Evolutionary conservation across 257 asterid genomes (phyloP).

Genomic region (Voacanga thouarsii): DNA sequence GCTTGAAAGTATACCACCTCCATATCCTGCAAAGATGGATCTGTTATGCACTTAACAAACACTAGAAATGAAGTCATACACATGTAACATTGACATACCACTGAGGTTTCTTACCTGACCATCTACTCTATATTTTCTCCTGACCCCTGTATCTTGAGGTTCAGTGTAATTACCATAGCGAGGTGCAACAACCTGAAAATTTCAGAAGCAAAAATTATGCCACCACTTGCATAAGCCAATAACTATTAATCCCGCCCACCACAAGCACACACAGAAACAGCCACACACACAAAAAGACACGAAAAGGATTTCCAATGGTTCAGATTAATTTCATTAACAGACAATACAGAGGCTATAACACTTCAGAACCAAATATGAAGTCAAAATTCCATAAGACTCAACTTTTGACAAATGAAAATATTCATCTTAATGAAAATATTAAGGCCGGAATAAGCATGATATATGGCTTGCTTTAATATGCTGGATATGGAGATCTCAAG

Average conservation of each 20-base stretch:
- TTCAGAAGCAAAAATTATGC: slow-evolving; percentile 12
- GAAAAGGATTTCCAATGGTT: neutral
- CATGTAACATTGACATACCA: slow-evolving; percentile 7
- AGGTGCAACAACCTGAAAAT: slow-evolving; percentile 76
- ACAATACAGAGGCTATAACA: too few relatives aligned
- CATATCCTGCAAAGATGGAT: slow-evolving; percentile 57
- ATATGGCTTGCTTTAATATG: neutral
- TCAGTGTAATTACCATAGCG: slow-evolving; percentile 73
- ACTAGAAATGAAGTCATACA: slow-evolving; percentile 21
- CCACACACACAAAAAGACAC: slow-evolving; percentile 10
- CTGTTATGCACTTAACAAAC: slow-evolving; percentile 1
- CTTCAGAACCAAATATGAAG: neutral
- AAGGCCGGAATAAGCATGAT: neutral
- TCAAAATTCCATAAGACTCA: neutral
- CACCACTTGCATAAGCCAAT: neutral
- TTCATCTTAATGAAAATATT: neutral
- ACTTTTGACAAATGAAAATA: neutral
- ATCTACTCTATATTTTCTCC: slow-evolving; percentile 68
- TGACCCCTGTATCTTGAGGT: slow-evolving; percentile 68
- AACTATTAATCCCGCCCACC: neutral
- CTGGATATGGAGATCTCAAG: neutral
- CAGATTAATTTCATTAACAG: neutral
- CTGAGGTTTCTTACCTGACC: slow-evolving; percentile 63
- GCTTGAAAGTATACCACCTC: slow-evolving; percentile 90
- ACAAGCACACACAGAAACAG: slow-evolving; percentile 8